Percentiles rank a stretch among this genome's conserved stretches.
These are phyloP conservation scores for Rosa multiflora DNA, from an alignment of 306 rosid species.

Conservation along the genomic window DNA sequence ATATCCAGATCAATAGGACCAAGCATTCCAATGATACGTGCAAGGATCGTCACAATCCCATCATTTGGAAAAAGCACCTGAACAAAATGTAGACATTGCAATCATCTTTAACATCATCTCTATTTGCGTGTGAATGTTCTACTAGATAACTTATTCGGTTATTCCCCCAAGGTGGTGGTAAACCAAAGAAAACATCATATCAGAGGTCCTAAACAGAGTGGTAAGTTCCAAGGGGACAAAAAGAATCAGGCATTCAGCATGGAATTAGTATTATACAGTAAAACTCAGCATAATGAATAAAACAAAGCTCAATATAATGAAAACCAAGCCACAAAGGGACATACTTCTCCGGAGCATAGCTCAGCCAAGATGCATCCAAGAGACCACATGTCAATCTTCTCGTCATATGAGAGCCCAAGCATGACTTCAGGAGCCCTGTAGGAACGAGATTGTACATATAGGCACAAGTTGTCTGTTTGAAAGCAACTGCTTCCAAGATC, in stretches of 20 bases:
- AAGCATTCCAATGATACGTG: slow-evolving; percentile 79
- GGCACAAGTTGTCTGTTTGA: slow-evolving; percentile 73
- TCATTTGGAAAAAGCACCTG: slow-evolving; percentile 96
- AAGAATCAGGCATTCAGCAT: neutral
- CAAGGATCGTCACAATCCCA: slow-evolving; percentile 69
- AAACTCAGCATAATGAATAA: neutral
- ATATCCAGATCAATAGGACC: slow-evolving; percentile 87
- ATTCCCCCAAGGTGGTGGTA: neutral
- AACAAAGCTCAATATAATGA: neutral
- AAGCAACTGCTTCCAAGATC: slow-evolving; percentile 99
- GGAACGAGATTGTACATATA: slow-evolving; percentile 95
- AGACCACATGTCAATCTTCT: slow-evolving; percentile 95
- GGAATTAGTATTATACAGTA: neutral
- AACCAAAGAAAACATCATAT: neutral
- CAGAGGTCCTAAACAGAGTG: neutral
- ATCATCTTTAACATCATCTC: neutral
- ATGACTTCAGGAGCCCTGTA: slow-evolving; percentile 99
- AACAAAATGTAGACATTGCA: slow-evolving; percentile 3
- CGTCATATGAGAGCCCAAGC: slow-evolving; percentile 87
- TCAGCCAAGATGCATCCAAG: slow-evolving; percentile 97
- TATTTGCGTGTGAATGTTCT: neutral
- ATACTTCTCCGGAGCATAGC: slow-evolving; percentile 92
- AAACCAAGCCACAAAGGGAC: slow-evolving; percentile 28
- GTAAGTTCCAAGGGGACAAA: neutral
- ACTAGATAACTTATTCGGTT: neutral